A percentile compares a stretch with the other conserved stretches of the same genome.
These are phyloP conservation scores for Amanita subjunquillea DNA, from an alignment of 768 basidiomycete species.

Conservation along the genomic window DNA sequence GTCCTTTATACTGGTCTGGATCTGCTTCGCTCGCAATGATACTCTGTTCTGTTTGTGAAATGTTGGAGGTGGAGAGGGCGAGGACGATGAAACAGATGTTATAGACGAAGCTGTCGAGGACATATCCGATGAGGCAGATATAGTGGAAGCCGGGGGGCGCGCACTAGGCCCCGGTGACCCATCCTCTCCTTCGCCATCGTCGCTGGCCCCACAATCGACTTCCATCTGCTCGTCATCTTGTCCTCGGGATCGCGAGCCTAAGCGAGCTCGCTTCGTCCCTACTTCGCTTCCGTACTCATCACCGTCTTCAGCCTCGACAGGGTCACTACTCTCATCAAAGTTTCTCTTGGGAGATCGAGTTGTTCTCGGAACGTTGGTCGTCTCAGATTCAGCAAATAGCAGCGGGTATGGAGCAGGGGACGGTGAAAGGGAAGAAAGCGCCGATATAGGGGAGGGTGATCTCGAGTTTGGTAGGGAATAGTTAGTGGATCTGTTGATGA, in stretches of 20 bases:
- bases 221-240: conserved; percentile 6
- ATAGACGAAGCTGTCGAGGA: conserved; percentile 10
- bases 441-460: conserved; percentile 8
- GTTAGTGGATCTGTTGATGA: conserved; percentile 4
- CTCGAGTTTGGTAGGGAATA: conserved; percentile 8
- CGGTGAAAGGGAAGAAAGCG: conserved; percentile 6
- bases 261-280: conserved; percentile 3
- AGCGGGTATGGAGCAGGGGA: conserved; percentile 6
- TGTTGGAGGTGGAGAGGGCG: conserved; percentile 15
- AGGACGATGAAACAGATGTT: conserved; percentile 17
- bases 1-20: conserved; percentile 12
- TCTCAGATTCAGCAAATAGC: neutral
- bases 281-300: conserved; percentile 6
- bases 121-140: conserved; percentile 8
- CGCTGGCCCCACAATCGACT: conserved; percentile 10
- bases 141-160: conserved; percentile 8
- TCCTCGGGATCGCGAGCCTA: neutral
- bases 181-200: conserved; percentile 8
- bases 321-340: conserved; percentile 4
- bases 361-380: neutral
- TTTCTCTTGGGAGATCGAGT: conserved; percentile 6
- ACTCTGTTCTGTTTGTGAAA: neutral
- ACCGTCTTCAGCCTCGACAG: neutral
- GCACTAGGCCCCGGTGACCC: conserved; percentile 8
- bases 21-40: conserved; percentile 8